A percentile compares a stretch with the other conserved stretches of the same genome.
Conservation (phyloP, 495 filamentous ascomycete species). For the Physcia stellaris region DNA sequence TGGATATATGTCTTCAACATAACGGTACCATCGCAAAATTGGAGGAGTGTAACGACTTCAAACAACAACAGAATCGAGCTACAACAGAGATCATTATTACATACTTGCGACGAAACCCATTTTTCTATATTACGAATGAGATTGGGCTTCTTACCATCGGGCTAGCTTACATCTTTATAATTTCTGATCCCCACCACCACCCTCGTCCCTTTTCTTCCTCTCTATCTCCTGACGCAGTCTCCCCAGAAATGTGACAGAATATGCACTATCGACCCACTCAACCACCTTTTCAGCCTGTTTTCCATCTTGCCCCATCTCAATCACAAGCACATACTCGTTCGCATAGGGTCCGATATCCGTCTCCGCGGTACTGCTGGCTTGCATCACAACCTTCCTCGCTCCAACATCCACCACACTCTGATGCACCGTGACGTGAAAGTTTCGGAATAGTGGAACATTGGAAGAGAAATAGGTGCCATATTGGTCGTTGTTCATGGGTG, state of each 20-base stretch:
- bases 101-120: too few species aligned
- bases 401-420: conserved; percentile 12
- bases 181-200: too few species aligned
- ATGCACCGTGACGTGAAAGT: conserved; percentile 7
- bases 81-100: too few species aligned
- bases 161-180: too few species aligned
- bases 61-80: too few species aligned
- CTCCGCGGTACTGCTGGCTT: conserved; percentile 8
- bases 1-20: too few species aligned
- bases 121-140: too few species aligned
- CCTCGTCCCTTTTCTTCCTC: not conserved
- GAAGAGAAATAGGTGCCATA: conserved; percentile 6
- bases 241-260: conserved; percentile 2
- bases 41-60: too few species aligned
- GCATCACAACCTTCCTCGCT: conserved; percentile 14
- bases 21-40: too few species aligned
- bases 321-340: conserved; percentile 14
- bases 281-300: conserved; percentile 17
- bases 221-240: conserved; percentile 2
- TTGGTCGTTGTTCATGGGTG: not conserved
- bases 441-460: conserved; percentile 6
- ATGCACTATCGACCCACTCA: conserved; percentile 24
- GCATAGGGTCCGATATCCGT: conserved; percentile 10
- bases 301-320: conserved; percentile 19
- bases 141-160: too few species aligned